Percentiles rank a stretch among this genome's conserved stretches.
phyloP scores from a whole-genome alignment of 2,329 filamentous ascomycete species.

The Arthrinium phaeospermum region DNA sequence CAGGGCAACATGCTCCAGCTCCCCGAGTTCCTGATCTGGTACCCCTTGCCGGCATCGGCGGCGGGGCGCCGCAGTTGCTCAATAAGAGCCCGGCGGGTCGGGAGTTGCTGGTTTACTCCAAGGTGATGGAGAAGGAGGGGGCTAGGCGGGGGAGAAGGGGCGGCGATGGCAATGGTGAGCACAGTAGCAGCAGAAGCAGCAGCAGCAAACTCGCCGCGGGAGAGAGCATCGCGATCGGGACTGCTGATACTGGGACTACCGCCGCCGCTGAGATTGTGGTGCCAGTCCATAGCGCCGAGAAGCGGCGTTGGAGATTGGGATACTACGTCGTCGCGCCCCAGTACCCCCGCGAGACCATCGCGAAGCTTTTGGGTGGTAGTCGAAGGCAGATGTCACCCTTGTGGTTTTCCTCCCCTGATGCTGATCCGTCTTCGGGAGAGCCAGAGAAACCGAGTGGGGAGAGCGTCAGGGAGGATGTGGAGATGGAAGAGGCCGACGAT shows the following conservation, averaged over 20 bases:
- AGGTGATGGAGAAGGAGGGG: neutral
- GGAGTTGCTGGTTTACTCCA: neutral
- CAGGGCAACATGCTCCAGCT: neutral
- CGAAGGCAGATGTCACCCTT: neutral
- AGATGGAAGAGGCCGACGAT: neutral
- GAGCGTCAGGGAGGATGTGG: neutral
- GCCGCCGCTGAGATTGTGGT: neutral
- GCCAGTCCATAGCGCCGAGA: neutral
- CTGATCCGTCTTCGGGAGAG: neutral
- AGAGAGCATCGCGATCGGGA: neutral
- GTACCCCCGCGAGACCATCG: neutral
- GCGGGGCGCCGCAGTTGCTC: neutral
- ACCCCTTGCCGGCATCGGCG: neutral
- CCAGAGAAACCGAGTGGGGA: neutral
- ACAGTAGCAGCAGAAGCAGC: neutral
- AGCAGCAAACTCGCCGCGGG: neutral
- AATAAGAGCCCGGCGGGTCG: neutral
- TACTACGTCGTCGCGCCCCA: neutral
- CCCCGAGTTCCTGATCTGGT: conserved; percentile 11
- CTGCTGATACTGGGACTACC: neutral
- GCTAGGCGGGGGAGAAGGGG: neutral
- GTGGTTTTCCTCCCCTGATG: neutral
- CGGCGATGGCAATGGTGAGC: neutral
- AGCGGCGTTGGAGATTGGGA: neutral
- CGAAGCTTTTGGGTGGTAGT: neutral